Evolutionary conservation across 345 rosid species (phyloP).

Genomic region (Sapria himalayana): DNA sequence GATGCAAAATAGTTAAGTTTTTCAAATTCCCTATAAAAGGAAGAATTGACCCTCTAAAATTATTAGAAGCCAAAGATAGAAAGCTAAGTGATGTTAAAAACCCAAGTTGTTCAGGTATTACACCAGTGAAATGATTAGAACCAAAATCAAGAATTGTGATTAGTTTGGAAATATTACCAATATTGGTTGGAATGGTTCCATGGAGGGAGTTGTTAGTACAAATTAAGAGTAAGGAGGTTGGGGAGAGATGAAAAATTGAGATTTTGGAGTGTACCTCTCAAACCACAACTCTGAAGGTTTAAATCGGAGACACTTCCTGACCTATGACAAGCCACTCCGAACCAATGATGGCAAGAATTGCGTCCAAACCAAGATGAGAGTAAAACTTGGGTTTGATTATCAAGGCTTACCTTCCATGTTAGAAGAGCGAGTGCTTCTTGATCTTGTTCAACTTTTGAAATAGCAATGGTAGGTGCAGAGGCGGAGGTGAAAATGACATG

Average conservation of each 20-base stretch:
- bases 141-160: conserved; percentile 6
- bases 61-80: conserved; percentile 1
- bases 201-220: conserved; percentile 7
- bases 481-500: too few species aligned
- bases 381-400: neutral
- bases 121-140: conserved; percentile 7
- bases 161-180: conserved; percentile 7
- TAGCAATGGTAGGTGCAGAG: too few species aligned
- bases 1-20: conserved; percentile 8
- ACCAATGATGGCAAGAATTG: conserved; percentile 5
- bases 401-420: conserved; percentile 9
- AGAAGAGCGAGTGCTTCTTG: conserved; percentile 9
- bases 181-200: conserved; percentile 8
- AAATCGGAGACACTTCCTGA: conserved; percentile 8
- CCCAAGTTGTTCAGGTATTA: conserved; percentile 8
- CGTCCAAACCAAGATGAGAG: conserved; percentile 13
- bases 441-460: too few species aligned
- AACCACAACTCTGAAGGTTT: conserved; percentile 7
- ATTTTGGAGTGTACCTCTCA: conserved; percentile 10
- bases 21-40: conserved; percentile 7
- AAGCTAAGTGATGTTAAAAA: conserved; percentile 4
- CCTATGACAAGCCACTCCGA: conserved; percentile 11
- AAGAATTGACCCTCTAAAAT: conserved; percentile 10
- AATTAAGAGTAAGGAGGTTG: conserved; percentile 6
- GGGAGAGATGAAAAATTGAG: conserved; percentile 16